Base-by-base conservation (phyloP, 2,329 filamentous ascomycete species). In the Xylaria sp. region DNA sequence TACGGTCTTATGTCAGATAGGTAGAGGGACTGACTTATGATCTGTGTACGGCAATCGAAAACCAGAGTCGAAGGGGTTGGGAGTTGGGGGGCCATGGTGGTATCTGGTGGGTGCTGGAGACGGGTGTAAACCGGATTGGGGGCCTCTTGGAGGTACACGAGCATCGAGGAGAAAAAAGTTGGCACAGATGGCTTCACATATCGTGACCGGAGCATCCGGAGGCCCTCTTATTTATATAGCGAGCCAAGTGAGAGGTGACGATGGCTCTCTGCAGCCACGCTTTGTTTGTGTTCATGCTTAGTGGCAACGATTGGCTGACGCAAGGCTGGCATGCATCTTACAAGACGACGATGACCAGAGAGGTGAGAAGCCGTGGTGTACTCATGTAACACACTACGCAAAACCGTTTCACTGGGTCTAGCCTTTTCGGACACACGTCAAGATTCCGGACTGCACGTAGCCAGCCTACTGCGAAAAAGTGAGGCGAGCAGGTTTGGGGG, bases 41-140 rank as follows among this genome's bases (percentile, higher is more conserved):
- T 68, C 57, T 74, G 71, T 17, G 63, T 63, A 38, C 68, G 69
- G 50, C 65, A 68, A 38, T 74, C 71, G 53, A 71, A 68, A 46
- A 63, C 37, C 15, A 61, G 51, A 38, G 55, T 33, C 7, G 55
- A 64, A 2, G 52, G 25, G 17, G 64, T 25, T 49, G 25, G 19
- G 42, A 54, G 28, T 23, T 38, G 47, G 9, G 63, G 62, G 19
- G 64, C 67, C 71, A 72, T 72, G 23, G 25, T 64, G 61, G 40
- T 51, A 38, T 63, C 45, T 60, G 42, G 46, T 35, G 49, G 59
- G 56, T 61, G 47, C 46, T 51, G 59, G 64, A 45, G 53, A 40
- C 42, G 54, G 19, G 60, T 38, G 52, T 50, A 46, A 55, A 50
- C 52, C 45, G 45, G 35, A 47, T 37, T 60, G 38, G 55, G 52